A percentile compares a stretch with the other conserved stretches of the same genome.
phyloP scores from a whole-genome alignment of 2,329 filamentous ascomycete genomes.

The Pseudogymnoascus destructans region DNA sequence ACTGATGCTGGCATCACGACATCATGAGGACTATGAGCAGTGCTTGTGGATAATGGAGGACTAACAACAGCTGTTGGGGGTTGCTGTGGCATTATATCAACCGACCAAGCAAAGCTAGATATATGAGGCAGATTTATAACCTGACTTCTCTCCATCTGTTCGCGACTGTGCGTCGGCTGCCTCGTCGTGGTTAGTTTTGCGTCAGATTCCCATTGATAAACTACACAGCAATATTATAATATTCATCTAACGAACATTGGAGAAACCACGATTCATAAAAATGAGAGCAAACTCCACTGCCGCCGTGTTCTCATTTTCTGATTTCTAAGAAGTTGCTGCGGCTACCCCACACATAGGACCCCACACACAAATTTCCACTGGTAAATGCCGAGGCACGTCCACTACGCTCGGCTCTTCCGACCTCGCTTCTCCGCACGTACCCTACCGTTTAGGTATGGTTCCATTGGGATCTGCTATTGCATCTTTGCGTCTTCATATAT shows the following conservation, averaged over 20 bases:
- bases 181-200: not conserved
- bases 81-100: not conserved
- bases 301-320: not conserved
- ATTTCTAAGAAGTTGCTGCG: not conserved
- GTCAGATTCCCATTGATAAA: not conserved
- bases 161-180: not conserved
- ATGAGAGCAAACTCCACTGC: not conserved
- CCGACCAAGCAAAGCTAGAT: not conserved
- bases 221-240: not conserved
- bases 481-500: slow-evolving; percentile 1
- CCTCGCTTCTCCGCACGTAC: slow-evolving; percentile 1
- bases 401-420: not conserved
- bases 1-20: not conserved
- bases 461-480: slow-evolving; percentile 5
- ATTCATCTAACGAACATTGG: not conserved
- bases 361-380: not conserved
- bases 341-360: slow-evolving; percentile 3
- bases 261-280: not conserved
- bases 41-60: not conserved
- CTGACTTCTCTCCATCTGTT: not conserved
- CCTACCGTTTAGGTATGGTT: not conserved
- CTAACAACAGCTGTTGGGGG: not conserved
- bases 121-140: not conserved
- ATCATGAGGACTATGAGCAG: not conserved
- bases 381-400: not conserved